Conservation (phyloP, 2,329 filamentous ascomycete genomes). For the Cucurbitaria berberidis region DNA sequence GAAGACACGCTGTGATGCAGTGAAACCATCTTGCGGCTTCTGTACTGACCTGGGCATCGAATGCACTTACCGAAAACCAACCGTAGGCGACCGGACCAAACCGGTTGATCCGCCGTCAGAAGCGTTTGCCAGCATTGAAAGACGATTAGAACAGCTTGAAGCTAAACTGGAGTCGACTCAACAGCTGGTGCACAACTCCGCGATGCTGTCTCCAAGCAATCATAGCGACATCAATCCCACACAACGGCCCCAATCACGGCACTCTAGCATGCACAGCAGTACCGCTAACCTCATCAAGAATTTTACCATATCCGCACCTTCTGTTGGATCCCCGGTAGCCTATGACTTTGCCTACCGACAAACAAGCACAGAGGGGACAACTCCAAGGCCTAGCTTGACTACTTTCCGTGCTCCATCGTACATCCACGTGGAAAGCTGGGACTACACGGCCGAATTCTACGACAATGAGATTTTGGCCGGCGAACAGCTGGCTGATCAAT, state of each 20-base stretch:
- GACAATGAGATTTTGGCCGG: conserved; percentile 35
- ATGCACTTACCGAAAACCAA: conserved; percentile 36
- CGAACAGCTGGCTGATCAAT: conserved; percentile 30
- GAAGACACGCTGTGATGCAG: conserved; percentile 38
- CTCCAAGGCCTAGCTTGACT: conserved; percentile 30
- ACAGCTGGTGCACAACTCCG: conserved; percentile 22
- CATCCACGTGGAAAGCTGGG: conserved; percentile 35
- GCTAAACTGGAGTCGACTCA: conserved; percentile 25
- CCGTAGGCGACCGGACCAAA: conserved; percentile 28
- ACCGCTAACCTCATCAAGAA: conserved; percentile 19
- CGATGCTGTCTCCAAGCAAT: conserved; percentile 23
- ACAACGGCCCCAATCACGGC: conserved; percentile 14
- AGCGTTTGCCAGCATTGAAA: conserved; percentile 28
- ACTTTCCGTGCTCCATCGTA: conserved; percentile 30
- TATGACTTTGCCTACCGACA: conserved; percentile 37
- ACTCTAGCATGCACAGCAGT: conserved; percentile 24
- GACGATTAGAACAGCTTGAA: conserved; percentile 32
- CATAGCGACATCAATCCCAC: conserved; percentile 17
- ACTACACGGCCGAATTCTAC: conserved; percentile 37
- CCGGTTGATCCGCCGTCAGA: conserved; percentile 19
- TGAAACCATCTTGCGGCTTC: conserved; percentile 34
- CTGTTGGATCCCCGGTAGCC: conserved; percentile 17
- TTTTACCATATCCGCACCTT: conserved; percentile 14
- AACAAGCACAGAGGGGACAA: conserved; percentile 31
- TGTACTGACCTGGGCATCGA: conserved; percentile 37